Evolutionary conservation across 2,329 filamentous ascomycete species (phyloP).

Genomic region (Fusarium sp.): DNA sequence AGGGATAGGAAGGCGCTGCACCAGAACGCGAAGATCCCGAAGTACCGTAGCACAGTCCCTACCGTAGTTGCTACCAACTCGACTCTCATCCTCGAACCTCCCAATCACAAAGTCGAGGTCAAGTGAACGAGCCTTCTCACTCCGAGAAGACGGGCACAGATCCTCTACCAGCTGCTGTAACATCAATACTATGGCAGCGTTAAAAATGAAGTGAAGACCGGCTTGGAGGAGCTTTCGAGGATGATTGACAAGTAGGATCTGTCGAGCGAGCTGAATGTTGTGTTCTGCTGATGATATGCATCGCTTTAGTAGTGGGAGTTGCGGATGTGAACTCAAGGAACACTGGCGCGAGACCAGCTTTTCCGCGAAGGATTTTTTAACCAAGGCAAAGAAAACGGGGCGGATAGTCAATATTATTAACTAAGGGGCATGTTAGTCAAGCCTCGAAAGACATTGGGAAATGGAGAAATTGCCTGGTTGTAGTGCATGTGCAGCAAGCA

Average conservation of each 20-base stretch:
- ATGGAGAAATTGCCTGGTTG: slow-evolving; percentile 47
- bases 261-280: slow-evolving; percentile 55
- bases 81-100: slow-evolving; percentile 52
- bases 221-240: slow-evolving; percentile 53
- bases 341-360: slow-evolving; percentile 45
- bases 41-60: slow-evolving; percentile 51
- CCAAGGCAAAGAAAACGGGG: slow-evolving; percentile 56
- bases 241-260: slow-evolving; percentile 48
- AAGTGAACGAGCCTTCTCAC: slow-evolving; percentile 31
- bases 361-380: slow-evolving; percentile 56
- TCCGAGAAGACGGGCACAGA: slow-evolving; percentile 38
- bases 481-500: slow-evolving; percentile 59
- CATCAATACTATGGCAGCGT: slow-evolving; percentile 57
- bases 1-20: slow-evolving; percentile 45
- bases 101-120: slow-evolving; percentile 53
- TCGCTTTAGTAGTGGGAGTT: slow-evolving; percentile 45
- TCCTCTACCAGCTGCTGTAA: slow-evolving; percentile 54
- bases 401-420: slow-evolving; percentile 58
- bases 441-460: background rate
- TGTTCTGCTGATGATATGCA: slow-evolving; percentile 55
- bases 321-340: slow-evolving; percentile 35
- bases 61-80: slow-evolving; percentile 50
- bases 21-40: slow-evolving; percentile 49
- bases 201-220: slow-evolving; percentile 59
- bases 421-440: slow-evolving; percentile 24